Evolutionary conservation across 2,329 filamentous ascomycete species (phyloP).

Genomic region (Pseudogymnoascus sp.): DNA sequence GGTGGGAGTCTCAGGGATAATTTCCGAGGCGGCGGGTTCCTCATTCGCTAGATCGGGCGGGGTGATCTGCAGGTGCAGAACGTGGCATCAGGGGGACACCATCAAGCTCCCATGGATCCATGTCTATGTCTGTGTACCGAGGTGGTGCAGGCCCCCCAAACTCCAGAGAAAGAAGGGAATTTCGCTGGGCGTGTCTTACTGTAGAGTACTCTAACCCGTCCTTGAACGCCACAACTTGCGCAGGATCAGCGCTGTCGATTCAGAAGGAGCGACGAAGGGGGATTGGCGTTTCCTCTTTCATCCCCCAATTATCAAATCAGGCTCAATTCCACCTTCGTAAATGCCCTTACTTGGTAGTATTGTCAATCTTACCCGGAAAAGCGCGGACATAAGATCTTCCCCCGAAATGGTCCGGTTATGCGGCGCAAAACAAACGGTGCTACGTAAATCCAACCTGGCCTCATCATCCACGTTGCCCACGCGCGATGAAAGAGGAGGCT

Average conservation of each 20-base stretch:
- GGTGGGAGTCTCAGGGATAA: constrained; percentile 1
- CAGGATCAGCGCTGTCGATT: background rate
- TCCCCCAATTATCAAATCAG: background rate
- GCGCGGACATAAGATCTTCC: background rate
- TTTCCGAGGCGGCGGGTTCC: constrained; percentile 5
- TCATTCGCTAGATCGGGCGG: constrained; percentile 1
- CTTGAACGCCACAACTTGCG: background rate
- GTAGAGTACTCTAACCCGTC: background rate
- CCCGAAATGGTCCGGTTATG: background rate
- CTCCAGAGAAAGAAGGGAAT: background rate
- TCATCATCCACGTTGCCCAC: background rate
- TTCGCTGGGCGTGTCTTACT: background rate
- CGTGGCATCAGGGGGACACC: constrained; percentile 5
- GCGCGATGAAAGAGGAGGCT: constrained; percentile 4
- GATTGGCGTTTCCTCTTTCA: background rate
- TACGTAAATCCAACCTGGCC: background rate
- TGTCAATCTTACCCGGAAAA: background rate
- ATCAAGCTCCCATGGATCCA: background rate
- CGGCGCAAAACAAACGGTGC: background rate
- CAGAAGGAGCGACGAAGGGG: background rate
- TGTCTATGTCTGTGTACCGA: background rate
- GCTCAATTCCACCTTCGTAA: background rate
- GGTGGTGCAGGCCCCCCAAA: background rate
- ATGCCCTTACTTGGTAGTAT: background rate
- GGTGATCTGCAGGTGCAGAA: constrained; percentile 7